phyloP scores from a whole-genome alignment of 2,329 filamentous ascomycete species.

The Beauveria pseudobassiana region DNA sequence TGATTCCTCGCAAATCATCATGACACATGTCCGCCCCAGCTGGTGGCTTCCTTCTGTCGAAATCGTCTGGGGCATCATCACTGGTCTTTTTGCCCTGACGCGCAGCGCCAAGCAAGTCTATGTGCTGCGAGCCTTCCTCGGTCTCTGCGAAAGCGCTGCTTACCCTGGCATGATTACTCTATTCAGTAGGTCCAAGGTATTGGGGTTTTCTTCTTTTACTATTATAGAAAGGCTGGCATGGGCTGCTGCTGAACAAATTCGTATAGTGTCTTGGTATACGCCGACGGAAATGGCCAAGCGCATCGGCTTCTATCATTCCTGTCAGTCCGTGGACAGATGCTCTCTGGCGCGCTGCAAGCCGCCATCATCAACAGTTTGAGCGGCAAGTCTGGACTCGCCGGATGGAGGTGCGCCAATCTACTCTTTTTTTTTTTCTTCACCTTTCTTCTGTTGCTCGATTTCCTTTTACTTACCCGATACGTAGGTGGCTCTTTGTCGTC shows the following conservation, averaged over 20 bases:
- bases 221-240: no score
- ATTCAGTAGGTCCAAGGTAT: constrained; percentile 17
- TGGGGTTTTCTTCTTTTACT: no score
- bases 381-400: constrained; percentile 28
- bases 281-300: constrained; percentile 32
- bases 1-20: constrained; percentile 30
- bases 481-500: constrained; percentile 37
- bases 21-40: constrained; percentile 29
- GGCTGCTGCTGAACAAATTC: neutral
- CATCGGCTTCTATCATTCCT: constrained; percentile 35
- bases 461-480: neutral
- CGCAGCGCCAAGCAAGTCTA: constrained; percentile 28
- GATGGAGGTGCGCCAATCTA: constrained; percentile 28
- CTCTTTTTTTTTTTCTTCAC: constrained; percentile 15
- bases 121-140: constrained; percentile 33
- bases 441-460: no score
- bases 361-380: constrained; percentile 32
- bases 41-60: constrained; percentile 32
- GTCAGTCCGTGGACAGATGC: constrained; percentile 31
- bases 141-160: constrained; percentile 28
- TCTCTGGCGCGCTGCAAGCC: constrained; percentile 36
- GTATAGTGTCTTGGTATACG: constrained; percentile 31
- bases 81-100: constrained; percentile 24
- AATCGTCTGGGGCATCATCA: constrained; percentile 21
- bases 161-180: constrained; percentile 30